Evolutionary conservation across 208 protist genomes (phyloP), one percentile per base, ranked within the genome.

Genomic region (Acanthamoeba sp.): DNA sequence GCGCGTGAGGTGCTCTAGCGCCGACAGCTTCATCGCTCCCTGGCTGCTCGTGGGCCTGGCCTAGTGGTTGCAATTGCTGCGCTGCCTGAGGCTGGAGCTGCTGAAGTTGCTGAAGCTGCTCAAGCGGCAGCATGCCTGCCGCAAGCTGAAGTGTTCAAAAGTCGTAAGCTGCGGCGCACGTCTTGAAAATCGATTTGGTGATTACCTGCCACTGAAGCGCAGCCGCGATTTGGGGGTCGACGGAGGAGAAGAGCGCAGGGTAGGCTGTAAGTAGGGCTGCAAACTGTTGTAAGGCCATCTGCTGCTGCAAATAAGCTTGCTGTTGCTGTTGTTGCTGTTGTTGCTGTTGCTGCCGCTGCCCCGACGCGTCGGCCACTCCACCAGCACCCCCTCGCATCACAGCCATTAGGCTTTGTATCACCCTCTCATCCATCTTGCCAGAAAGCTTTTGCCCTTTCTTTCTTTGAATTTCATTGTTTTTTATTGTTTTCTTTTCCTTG

Each of bases 141-240:
- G 38, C 24, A 85, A 85, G 4, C 38, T 85, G 22, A 57, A 85
- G 40, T 36, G 76, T 14, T 20, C 16, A 48, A 48, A 2, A 42
- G 5, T 27, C 5, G 7, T 42, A 24, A 42, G 12, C 22, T n/a
- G 59, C 24, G 2, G 24, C 10, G 20, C 2, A 27, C 10, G 48
- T 20, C 6, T 20, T 6, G 48, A 16, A 55, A 57, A 57, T 57
- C 10, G 52, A 27, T 57, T 57, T 16, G 24, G 3, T 2, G 57
- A 64, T 29, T 78, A 78, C 69, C 69, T 78, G 69, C 69, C 69
- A 78, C 32, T 78, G 69, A 10, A 78, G 69, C 52, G 20, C n/a
- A n/a, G n/a, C n/a, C 14, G 59, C 69, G 34, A 18, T 78, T 7
- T 78, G 69, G 20, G 69, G 69, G 42, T 78, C 69, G 12, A 78